Percentiles rank a stretch among this genome's conserved stretches.
Evolutionary conservation across 2,329 filamentous ascomycete genomes (phyloP).

Genomic region (Nemania abortiva): DNA sequence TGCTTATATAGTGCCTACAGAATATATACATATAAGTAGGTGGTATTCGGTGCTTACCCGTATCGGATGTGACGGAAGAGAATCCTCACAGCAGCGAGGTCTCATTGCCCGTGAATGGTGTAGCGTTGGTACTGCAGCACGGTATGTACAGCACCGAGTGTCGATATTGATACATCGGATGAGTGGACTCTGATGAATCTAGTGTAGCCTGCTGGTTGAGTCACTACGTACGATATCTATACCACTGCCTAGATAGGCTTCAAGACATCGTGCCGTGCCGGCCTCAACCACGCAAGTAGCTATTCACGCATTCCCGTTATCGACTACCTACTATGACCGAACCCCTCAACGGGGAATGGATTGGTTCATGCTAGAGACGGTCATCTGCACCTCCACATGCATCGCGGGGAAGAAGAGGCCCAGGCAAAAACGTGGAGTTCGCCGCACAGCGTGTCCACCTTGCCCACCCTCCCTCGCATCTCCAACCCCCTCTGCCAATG

Average conservation of each 20-base stretch:
- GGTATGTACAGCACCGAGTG: not conserved
- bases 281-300: slow-evolving; percentile 1
- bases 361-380: slow-evolving; percentile 47
- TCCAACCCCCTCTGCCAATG: slow-evolving; percentile 39
- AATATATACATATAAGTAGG: not conserved
- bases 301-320: slow-evolving; percentile 22
- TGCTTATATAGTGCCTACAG: slow-evolving; percentile 8
- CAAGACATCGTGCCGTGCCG: not conserved
- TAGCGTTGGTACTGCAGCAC: not conserved
- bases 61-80: slow-evolving; percentile 31
- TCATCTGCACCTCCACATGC: slow-evolving; percentile 50
- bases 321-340: slow-evolving; percentile 24
- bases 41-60: slow-evolving; percentile 24
- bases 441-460: slow-evolving; percentile 43
- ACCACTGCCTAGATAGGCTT: not conserved
- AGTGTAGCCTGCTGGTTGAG: not conserved
- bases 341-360: slow-evolving; percentile 43
- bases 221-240: not conserved
- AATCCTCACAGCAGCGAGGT: not conserved
- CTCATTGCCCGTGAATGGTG: not conserved
- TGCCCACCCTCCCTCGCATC: slow-evolving; percentile 23
- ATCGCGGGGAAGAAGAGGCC: slow-evolving; percentile 46
- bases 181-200: not conserved
- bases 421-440: slow-evolving; percentile 49
- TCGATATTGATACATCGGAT: not conserved